Evolutionary conservation across 495 filamentous ascomycete genomes (phyloP), one percentile per base, ranked within the genome.

Genomic region (Chaetomidium leptoderma): DNA sequence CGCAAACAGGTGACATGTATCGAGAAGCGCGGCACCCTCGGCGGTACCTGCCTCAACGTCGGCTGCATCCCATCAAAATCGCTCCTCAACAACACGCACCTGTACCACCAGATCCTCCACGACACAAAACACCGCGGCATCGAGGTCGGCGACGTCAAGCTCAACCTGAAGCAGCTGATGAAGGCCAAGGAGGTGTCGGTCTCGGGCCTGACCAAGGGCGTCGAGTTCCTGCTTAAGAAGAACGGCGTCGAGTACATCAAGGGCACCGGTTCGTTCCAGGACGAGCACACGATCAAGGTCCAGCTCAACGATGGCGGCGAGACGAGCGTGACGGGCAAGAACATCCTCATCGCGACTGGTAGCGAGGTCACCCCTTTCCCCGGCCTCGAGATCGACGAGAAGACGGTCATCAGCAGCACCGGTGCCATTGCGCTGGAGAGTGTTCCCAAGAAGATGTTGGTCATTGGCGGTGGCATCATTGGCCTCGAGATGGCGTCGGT

Each of bases 41-140:
- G 93, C 64, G 93, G 93, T 67, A 98, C 93, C 62, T 98, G 93
- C 81, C 79, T 98, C 66, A 98, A 98, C 77, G 93, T 98, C 71
- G 93, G 93, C 75, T 98, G 93, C 77, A 98, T 98, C 67, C 93
- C 93, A 44, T 97, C 93, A 57, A 98, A 98, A 76, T 97, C 93
- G 46, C 90, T 98, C 65, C 90, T 98, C 72, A 97, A 98, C 86
- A 98, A 97, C 81, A 96, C 95, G 63, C 90, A 96, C 74, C 84
- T 98, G 52, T 97, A 97, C 83, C 93, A 98, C 81, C 87, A 91
- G 77, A 87, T 97, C 67, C 85, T 92, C 42, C 93, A 98, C 79
- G 93, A 98, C 78, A 90, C 88, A 52, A 96, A 97, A 80, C 86
- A 88, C 74, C 91, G 93, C 70, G 93, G 93, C 72, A 98, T 98